Evolutionary conservation across 257 asterid genomes (phyloP).

Genomic region (Petunia axillaris): DNA sequence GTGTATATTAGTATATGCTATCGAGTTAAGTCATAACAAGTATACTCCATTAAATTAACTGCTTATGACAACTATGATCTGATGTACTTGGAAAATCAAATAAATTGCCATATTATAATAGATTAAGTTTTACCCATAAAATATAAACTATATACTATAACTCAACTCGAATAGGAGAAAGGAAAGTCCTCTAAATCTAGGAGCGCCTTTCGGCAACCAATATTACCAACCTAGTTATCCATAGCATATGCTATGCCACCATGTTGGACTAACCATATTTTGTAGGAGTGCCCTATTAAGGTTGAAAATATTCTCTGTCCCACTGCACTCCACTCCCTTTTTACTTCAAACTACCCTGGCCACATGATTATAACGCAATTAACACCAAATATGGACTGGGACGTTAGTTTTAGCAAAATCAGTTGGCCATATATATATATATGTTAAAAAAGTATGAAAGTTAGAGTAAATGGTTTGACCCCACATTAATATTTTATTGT

Average conservation of each 20-base stretch:
- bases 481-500: too few relatives aligned
- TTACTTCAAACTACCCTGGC: background rate
- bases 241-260: background rate
- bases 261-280: background rate
- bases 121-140: too few relatives aligned
- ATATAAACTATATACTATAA: too few relatives aligned
- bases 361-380: constrained; percentile 19
- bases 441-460: too few relatives aligned
- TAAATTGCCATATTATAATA: too few relatives aligned
- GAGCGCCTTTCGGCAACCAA: constrained; percentile 23
- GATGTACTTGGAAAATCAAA: too few relatives aligned
- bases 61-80: too few relatives aligned
- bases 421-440: background rate
- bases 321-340: background rate
- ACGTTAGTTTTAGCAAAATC: background rate
- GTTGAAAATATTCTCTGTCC: background rate
- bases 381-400: constrained; percentile 1
- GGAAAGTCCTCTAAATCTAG: constrained; percentile 31
- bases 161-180: too few relatives aligned
- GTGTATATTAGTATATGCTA: too few relatives aligned
- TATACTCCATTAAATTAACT: too few relatives aligned
- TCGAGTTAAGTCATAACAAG: too few relatives aligned
- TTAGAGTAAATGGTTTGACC: too few relatives aligned
- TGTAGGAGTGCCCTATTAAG: background rate
- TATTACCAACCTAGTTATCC: constrained; percentile 29